Percentiles rank a stretch among this genome's conserved stretches.
Evolutionary conservation across 208 protist species (phyloP).

Genomic region (Acanthamoeba rhysodes): DNA sequence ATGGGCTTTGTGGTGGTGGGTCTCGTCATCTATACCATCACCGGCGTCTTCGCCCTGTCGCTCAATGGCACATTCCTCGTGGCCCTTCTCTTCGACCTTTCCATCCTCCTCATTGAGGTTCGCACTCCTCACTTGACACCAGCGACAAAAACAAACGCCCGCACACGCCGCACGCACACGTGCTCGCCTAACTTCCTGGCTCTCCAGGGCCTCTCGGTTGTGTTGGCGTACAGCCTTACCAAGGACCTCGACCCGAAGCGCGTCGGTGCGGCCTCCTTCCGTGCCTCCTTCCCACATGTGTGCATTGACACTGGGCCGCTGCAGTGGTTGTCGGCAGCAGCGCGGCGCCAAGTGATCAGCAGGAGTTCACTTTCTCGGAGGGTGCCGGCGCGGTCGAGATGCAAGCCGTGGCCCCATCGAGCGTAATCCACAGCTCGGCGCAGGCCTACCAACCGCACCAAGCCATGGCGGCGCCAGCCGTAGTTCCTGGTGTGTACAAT

Average conservation of each 20-base stretch:
- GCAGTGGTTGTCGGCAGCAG: neutral
- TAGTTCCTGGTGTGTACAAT: neutral
- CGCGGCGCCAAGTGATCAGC: neutral
- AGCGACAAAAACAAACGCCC: no score
- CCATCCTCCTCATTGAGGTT: neutral
- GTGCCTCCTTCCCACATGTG: neutral
- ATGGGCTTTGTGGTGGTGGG: neutral
- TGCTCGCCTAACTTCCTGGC: no score
- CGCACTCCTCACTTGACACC: neutral
- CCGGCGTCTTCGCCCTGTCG: neutral
- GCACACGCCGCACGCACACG: no score
- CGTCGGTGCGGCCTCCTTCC: neutral
- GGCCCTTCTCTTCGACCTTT: neutral
- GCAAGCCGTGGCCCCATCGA: neutral
- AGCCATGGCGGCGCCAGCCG: neutral
- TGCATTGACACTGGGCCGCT: neutral
- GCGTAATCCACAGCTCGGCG: no score
- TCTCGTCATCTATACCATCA: neutral
- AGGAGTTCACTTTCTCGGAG: neutral
- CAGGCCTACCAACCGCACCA: neutral
- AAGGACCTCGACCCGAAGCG: constrained; percentile 40
- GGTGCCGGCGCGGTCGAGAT: neutral
- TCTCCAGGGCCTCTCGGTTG: neutral
- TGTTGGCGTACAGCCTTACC: neutral
- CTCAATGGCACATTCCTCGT: neutral